Percentiles rank a stretch among this genome's conserved stretches.
Evolutionary conservation across 192 early-diverging fungal genomes (phyloP).

Genomic region (Linnemannia elongata): DNA sequence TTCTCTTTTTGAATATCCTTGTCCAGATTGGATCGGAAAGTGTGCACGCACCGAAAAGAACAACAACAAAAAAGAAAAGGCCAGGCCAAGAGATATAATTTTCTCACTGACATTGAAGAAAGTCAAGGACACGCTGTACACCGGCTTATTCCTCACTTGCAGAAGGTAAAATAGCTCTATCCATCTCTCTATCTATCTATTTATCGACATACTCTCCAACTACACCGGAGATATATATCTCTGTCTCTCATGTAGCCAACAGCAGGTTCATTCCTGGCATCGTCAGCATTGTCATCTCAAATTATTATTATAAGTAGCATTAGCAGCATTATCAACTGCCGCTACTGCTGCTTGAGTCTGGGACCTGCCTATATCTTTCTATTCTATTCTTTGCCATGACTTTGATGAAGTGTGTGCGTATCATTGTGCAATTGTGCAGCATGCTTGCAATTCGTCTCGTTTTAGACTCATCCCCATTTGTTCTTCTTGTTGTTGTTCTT

Average conservation of each 20-base stretch:
- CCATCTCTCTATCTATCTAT: background rate
- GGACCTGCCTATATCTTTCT: too few relatives aligned
- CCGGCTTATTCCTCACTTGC: background rate
- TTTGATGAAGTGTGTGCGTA: too few relatives aligned
- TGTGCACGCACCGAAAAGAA: background rate
- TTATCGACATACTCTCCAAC: background rate
- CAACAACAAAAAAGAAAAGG: background rate
- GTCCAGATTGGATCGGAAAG: slow-evolving; percentile 10
- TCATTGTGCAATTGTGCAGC: too few relatives aligned
- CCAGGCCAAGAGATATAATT: too few relatives aligned
- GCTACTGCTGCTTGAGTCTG: too few relatives aligned
- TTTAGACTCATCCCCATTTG: too few relatives aligned
- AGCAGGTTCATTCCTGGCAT: background rate
- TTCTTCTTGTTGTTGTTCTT: too few relatives aligned
- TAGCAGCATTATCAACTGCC: too few relatives aligned
- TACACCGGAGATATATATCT: background rate
- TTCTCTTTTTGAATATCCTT: background rate
- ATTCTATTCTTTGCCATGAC: too few relatives aligned
- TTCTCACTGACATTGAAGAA: background rate
- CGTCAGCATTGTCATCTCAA: background rate
- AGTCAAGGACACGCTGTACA: background rate
- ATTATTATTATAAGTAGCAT: too few relatives aligned
- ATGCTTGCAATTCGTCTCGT: too few relatives aligned
- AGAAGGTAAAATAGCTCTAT: background rate
- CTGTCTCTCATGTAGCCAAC: background rate